Evolutionary conservation across 208 protist genomes (phyloP).

Genomic region (Eutreptiella sp.): DNA sequence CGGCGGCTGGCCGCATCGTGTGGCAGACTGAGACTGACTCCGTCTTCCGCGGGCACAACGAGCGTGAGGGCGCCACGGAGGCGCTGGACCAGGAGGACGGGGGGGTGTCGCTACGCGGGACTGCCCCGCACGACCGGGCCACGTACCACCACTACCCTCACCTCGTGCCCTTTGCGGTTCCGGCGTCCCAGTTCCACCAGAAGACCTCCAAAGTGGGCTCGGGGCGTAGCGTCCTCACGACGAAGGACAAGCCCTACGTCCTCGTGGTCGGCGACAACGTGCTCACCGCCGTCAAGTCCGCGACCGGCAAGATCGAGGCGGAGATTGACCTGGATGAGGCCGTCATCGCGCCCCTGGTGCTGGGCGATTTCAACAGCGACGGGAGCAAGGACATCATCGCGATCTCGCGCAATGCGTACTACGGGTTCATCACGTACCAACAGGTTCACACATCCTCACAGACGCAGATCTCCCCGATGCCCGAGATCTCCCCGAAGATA

Average conservation of each 20-base stretch:
- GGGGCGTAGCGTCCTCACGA: conserved; percentile 45
- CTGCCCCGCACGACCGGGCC: no score
- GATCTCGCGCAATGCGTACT: conserved; percentile 50
- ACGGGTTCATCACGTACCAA: no score
- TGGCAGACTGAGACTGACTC: conserved; percentile 69
- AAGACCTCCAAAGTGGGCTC: conserved; percentile 45
- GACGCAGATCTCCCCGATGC: no score
- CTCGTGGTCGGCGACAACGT: conserved; percentile 62
- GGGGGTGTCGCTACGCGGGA: no score
- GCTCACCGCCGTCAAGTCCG: conserved; percentile 52
- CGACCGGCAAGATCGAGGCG: conserved; percentile 54
- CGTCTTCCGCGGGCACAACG: conserved; percentile 41
- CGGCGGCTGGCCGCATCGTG: conserved; percentile 55
- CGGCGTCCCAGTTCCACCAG: conserved; percentile 42
- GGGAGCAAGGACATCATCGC: conserved; percentile 74
- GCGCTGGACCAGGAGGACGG: no score
- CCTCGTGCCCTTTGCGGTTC: conserved; percentile 57
- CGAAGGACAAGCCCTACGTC: conserved; percentile 60
- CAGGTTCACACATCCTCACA: no score
- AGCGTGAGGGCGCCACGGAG: conserved; percentile 35
- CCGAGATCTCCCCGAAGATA: no score
- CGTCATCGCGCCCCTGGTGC: conserved; percentile 59
- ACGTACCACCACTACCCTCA: conserved; percentile 55
- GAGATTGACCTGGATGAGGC: conserved; percentile 46
- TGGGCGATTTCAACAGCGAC: conserved; percentile 76